Evolutionary conservation across 1,139 yeast species (phyloP).

Genomic region (Kodamaea derodonti): DNA sequence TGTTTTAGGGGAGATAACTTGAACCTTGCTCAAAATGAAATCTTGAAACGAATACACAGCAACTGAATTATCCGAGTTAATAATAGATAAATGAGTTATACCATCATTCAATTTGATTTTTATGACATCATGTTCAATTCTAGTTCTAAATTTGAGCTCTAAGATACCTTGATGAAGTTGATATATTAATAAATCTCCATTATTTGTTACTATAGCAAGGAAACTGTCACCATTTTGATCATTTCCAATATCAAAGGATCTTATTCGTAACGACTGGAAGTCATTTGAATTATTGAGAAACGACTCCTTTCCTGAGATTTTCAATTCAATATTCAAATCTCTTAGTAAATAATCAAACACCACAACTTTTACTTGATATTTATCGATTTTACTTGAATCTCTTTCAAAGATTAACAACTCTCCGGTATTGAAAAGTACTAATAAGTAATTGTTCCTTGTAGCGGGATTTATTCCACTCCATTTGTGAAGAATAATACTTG

Average conservation of each 20-base stretch:
- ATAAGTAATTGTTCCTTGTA: conserved; percentile 30
- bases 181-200: conserved; percentile 18
- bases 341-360: conserved; percentile 25
- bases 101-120: conserved; percentile 17
- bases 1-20: background rate
- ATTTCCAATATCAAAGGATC: conserved; percentile 26
- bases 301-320: conserved; percentile 10
- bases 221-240: conserved; percentile 12
- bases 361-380: conserved; percentile 23
- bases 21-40: background rate
- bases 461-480: conserved; percentile 29
- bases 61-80: conserved; percentile 17
- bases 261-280: conserved; percentile 23
- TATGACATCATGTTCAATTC: conserved; percentile 9
- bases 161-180: conserved; percentile 14
- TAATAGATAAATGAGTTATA: conserved; percentile 12
- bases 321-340: conserved; percentile 15
- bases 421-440: conserved; percentile 36
- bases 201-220: conserved; percentile 16
- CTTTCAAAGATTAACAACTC: conserved; percentile 34
- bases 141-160: conserved; percentile 5
- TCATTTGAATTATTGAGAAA: conserved; percentile 13
- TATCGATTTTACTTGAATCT: conserved; percentile 18
- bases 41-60: background rate
- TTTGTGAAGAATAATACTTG: conserved; percentile 31